These are phyloP conservation scores for Epichloe sibirici DNA, from an alignment of 2,329 filamentous ascomycete genomes.

Conservation along the genomic window DNA sequence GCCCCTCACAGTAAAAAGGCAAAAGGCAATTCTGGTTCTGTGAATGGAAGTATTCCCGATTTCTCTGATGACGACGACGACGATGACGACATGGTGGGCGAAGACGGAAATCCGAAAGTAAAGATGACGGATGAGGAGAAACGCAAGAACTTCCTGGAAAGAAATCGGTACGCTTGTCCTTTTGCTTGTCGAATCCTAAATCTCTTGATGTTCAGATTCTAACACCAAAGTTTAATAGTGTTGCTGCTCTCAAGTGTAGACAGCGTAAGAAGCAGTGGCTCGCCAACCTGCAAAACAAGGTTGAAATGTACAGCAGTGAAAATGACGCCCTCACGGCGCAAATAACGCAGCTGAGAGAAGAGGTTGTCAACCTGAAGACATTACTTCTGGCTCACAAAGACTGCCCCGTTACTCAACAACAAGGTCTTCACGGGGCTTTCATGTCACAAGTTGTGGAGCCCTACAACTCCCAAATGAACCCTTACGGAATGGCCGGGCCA, in stretches of 20 bases:
- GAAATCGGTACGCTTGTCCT: constrained; percentile 64
- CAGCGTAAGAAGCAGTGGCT: constrained; percentile 99
- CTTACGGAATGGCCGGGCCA: constrained; percentile 43
- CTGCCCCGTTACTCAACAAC: constrained; percentile 81
- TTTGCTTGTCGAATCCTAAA: neutral
- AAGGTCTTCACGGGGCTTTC: constrained; percentile 47
- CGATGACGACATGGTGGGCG: constrained; percentile 35
- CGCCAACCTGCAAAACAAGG: constrained; percentile 84
- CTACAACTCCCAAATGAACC: constrained; percentile 44
- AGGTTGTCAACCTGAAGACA: constrained; percentile 91
- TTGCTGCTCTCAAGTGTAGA: constrained; percentile 91
- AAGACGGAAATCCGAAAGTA: constrained; percentile 44
- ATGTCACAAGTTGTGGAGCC: constrained; percentile 45
- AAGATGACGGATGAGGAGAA: constrained; percentile 99
- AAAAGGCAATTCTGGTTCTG: constrained; percentile 31
- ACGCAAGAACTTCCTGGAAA: constrained; percentile 91
- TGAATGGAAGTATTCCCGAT: constrained; percentile 29
- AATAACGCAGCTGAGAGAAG: constrained; percentile 74
- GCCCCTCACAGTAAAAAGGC: constrained; percentile 56
- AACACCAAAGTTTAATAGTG: constrained; percentile 37
- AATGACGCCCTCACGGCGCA: constrained; percentile 80
- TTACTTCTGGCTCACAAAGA: constrained; percentile 90
- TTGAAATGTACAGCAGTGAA: constrained; percentile 83
- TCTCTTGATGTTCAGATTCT: neutral
- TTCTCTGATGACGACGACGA: constrained; percentile 39